These are phyloP conservation scores for Claviceps digitariae DNA, from an alignment of 2,329 filamentous ascomycete genomes.

Conservation along the genomic window DNA sequence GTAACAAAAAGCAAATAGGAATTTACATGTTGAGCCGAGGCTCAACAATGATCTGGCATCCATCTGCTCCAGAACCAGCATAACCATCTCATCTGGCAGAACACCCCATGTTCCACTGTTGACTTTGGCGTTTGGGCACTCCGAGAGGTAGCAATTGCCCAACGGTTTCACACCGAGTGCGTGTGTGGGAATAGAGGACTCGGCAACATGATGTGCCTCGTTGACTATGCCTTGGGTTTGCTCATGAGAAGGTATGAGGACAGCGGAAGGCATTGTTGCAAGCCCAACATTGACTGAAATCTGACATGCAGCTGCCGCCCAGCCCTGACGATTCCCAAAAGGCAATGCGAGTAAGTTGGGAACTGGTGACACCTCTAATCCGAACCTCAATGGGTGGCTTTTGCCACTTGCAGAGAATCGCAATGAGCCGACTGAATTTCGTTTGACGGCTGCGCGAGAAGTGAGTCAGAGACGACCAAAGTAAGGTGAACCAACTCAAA, in stretches of 20 bases:
- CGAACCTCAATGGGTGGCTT: not conserved
- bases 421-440: not conserved
- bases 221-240: not conserved
- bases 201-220: not conserved
- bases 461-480: slow-evolving; percentile 1
- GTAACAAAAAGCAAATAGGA: slow-evolving; percentile 71
- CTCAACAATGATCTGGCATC: slow-evolving; percentile 47
- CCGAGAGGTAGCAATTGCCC: slow-evolving; percentile 65
- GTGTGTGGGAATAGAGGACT: slow-evolving; percentile 54
- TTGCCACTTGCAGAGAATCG: not conserved
- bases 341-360: not conserved
- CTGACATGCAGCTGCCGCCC: not conserved
- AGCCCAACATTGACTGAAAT: not conserved
- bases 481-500: not conserved
- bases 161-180: slow-evolving; percentile 74
- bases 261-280: slow-evolving; percentile 3
- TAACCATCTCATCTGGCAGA: slow-evolving; percentile 71
- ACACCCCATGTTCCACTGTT: slow-evolving; percentile 50
- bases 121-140: slow-evolving; percentile 51
- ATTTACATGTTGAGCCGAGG: slow-evolving; percentile 69
- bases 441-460: not conserved
- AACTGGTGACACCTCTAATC: not conserved
- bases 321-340: not conserved
- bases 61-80: slow-evolving; percentile 61
- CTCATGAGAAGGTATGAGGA: not conserved